Base-by-base conservation (phyloP, 139 green algal genomes). In the Desmodesmus armatus region DNA sequence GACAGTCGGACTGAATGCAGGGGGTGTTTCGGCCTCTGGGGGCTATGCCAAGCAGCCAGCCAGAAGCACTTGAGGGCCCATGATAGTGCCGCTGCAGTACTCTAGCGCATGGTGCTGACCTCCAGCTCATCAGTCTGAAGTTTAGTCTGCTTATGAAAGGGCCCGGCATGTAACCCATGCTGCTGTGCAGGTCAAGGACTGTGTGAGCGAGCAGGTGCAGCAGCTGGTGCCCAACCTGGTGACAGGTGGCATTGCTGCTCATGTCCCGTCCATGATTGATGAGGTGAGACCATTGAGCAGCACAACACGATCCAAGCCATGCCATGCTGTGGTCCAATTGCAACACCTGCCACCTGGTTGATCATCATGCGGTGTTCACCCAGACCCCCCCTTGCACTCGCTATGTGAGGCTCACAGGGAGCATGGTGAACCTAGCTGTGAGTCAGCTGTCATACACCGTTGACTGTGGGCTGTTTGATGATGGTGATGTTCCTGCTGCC, bases 221-320 rank as follows among this genome's bases (percentile, higher is more conserved):
- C 66, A 79, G 35, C 66, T 55, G 23, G 66, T 85, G 66, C 80
- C 80, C 13, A 47, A 49, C 3, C 35, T 85, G 47, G 21, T 80
- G 66, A 35, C 66, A 27, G 65, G 47, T 13, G 31, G 19, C 27
- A 79, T 85, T 21, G 43, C 37, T 35, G 53, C 35, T 66, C 66
- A 85, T 40, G 80, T 85, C 9, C 44, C 80, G 41, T 7, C 80
- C 31, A 78, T 85, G 66, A 79, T 85, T 44, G 80, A 85, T 35
- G 67, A 79, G 80, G 80, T 85, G 49, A 25, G 47, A 5, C 2
- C 9, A 78, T 7, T 65, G 41, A 51, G 39, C 69, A 77, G 69
- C 69, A 77, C 11, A 51, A 15, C 65, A 73, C 31, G 15, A 25
- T 73, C 17, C 31, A 2, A n/a, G n/a, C n/a, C n/a, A n/a, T n/a